Evolutionary conservation across 208 protist species (phyloP), one percentile per base, ranked within the genome.

Genomic region (Leishmania aethiopica): DNA sequence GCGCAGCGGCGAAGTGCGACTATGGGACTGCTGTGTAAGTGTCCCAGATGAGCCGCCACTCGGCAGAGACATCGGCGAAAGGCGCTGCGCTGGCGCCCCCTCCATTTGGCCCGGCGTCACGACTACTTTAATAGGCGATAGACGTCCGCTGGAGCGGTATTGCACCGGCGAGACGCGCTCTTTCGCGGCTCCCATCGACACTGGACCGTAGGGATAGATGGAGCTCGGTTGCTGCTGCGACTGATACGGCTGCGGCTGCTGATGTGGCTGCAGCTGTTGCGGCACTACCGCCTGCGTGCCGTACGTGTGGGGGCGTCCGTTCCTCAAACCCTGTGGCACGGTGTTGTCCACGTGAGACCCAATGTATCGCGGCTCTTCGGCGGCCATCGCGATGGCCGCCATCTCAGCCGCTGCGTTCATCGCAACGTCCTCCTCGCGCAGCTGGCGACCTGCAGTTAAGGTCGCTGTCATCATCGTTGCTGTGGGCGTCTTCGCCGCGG

Each of bases 401-500:
- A 86, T 86, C 75, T 86, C 83, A 13, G 78, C 78, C n/a, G 83
- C 83, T 37, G 47, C 80, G 66, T 86, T 86, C 83, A 86, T 86
- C 79, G 66, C 83, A 15, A 73, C 70, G 45, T 86, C 83, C 74
- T 78, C 83, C 32, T 82, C 83, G 45, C 64, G 53, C 22, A 86
- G 57, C 67, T 80, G 78, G 73, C 78, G 78, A 10, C 83, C 74
- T 25, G 78, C 10, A 5, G 55, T 78, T 19, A 71, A n/a, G 4
- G 74, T 51, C 2, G 71, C 11, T 57, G 45, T 10, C 15, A 55
- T 8, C 59, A 53, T n/a, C 55, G 74, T 22, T 45, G 37, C 59
- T 22, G 53, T 32, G 11, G 60, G n/a, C 7, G 51, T 22, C 8
- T 60, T 51, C 51, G 70, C 73, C 35, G 35, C 72, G 4, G 69